Base-by-base conservation (phyloP, 176 grass and related monocot species). In the Guadua angustifolia region DNA sequence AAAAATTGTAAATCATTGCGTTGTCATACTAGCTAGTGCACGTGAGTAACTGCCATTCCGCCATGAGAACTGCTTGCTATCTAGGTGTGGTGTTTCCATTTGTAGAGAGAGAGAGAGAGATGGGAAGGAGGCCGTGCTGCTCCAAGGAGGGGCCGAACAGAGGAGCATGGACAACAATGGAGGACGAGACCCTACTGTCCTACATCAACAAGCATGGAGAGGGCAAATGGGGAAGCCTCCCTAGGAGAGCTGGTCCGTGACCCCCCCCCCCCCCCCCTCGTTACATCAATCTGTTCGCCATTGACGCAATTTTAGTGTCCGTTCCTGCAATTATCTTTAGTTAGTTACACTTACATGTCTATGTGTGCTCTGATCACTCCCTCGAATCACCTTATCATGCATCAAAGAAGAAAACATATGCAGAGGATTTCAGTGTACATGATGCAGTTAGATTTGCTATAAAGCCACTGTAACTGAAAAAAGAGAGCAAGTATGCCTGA, bases 121-220 rank as follows among this genome's bases (percentile, higher is more conserved):
- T 91, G 89, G 89, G 83, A 33, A 91, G 84, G 83, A 91, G 78
- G 82, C 65, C 83, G 39, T 88, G 86, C 70, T 88, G 82, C 51
- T 55, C 75, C 42, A 89, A 78, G 84, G 86, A 91, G 68, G 92
- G 84, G 42, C 76, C 87, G 71, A 94, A 89, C 64, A 91, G 86
- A 45, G 92, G 92, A 45, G 66, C 89, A n/a, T 94, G 89, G 92
- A 89, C 80, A 24, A 33, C 83, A 51, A 79, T 62, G 75, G 86
- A 94, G 81, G 92, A 94, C 73, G 73, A 82, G 3, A 81, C 82
- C 33, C 71, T 94, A 19, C 53, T 81, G 5, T 85, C 83, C 75
- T 91, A 94, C 81, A 78, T 91, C 74, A 45, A 66, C 75, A 46
- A 38, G 14, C 82, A 94, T 52, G 89, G 92, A 14, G 89, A 87